Percentiles rank a stretch among this genome's conserved stretches.
These are phyloP conservation scores for Xylariaceae sp. DNA, from an alignment of 2,329 filamentous ascomycete species.

Conservation along the genomic window DNA sequence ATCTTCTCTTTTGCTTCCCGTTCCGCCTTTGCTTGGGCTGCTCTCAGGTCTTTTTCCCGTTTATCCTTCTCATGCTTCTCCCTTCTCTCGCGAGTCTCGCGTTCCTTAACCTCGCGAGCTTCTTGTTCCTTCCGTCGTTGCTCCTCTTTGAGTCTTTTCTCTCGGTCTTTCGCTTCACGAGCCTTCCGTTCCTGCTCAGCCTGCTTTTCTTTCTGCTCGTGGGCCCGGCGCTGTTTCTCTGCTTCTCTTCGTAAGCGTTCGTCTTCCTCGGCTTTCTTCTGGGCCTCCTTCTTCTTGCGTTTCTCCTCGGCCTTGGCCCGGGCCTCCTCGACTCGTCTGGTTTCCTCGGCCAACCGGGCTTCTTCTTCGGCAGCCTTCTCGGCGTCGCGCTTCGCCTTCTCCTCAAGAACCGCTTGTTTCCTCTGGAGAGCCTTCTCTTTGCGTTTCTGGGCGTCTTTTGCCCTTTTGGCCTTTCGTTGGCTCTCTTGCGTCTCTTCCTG, in stretches of 20 bases:
- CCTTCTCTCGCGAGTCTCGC: slow-evolving; percentile 56
- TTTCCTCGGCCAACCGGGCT: slow-evolving; percentile 70
- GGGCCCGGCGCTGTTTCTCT: slow-evolving; percentile 73
- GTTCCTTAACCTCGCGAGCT: slow-evolving; percentile 66
- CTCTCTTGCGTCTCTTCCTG: slow-evolving; percentile 76
- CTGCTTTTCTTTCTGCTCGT: slow-evolving; percentile 83
- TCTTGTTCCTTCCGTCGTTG: slow-evolving; percentile 78
- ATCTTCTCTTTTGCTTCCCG: slow-evolving; percentile 47
- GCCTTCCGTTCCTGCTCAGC: slow-evolving; percentile 82
- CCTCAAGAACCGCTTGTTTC: slow-evolving; percentile 85
- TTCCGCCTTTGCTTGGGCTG: slow-evolving; percentile 42
- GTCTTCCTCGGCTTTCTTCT: slow-evolving; percentile 87
- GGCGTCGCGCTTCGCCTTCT: slow-evolving; percentile 82
- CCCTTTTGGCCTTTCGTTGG: slow-evolving; percentile 86
- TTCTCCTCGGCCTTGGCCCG: slow-evolving; percentile 83
- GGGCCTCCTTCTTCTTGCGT: slow-evolving; percentile 84
- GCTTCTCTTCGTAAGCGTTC: slow-evolving; percentile 81
- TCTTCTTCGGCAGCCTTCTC: slow-evolving; percentile 87
- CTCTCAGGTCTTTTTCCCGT: slow-evolving; percentile 54
- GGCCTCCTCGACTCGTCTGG: slow-evolving; percentile 76
- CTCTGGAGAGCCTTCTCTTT: slow-evolving; percentile 91
- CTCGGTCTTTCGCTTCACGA: slow-evolving; percentile 73
- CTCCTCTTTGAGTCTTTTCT: slow-evolving; percentile 83
- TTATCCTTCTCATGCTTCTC: slow-evolving; percentile 59
- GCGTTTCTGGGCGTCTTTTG: slow-evolving; percentile 89